A percentile compares a stretch with the other conserved stretches of the same genome.
Evolutionary conservation across 2,329 filamentous ascomycete species (phyloP).

Genomic region (Trichophyton mentagrophytes): DNA sequence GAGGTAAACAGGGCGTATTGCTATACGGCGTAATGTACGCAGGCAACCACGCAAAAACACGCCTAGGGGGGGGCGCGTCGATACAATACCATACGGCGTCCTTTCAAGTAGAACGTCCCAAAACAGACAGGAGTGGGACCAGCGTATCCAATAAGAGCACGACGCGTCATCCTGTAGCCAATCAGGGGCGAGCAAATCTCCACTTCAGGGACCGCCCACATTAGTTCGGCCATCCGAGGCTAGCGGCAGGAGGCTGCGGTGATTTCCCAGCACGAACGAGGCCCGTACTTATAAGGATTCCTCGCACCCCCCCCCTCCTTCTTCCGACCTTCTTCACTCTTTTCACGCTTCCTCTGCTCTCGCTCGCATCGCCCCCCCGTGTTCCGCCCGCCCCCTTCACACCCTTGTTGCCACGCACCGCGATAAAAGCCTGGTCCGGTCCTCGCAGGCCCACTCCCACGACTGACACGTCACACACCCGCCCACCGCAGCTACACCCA

Average conservation of each 20-base stretch:
- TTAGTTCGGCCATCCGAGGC: conserved; percentile 26
- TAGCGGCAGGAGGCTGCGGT: conserved; percentile 25
- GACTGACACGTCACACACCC: conserved; percentile 5
- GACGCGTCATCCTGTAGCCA: conserved; percentile 20
- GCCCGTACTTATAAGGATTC: conserved; percentile 31
- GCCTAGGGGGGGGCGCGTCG: not conserved
- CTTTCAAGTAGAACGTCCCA: not conserved
- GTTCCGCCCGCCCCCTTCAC: conserved; percentile 11
- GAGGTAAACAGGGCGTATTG: not conserved
- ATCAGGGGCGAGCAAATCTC: conserved; percentile 21
- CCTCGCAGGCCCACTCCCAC: not conserved
- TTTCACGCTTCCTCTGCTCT: conserved; percentile 20
- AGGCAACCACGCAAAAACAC: not conserved
- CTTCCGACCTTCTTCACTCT: conserved; percentile 21
- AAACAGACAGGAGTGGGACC: conserved; percentile 12
- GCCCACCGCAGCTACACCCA: conserved; percentile 7
- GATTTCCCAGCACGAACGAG: conserved; percentile 18
- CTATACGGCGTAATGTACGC: not conserved
- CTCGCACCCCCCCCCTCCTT: conserved; percentile 24
- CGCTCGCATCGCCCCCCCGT: conserved; percentile 8
- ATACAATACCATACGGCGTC: not conserved
- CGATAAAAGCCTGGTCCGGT: not conserved
- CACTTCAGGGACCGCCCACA: conserved; percentile 23
- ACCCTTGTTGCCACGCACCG: conserved; percentile 8
- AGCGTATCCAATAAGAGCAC: conserved; percentile 17